Percentiles rank a stretch among this genome's conserved stretches.
Conservation (phyloP, 768 basidiomycete genomes). For the Favolaschia claudopus region DNA sequence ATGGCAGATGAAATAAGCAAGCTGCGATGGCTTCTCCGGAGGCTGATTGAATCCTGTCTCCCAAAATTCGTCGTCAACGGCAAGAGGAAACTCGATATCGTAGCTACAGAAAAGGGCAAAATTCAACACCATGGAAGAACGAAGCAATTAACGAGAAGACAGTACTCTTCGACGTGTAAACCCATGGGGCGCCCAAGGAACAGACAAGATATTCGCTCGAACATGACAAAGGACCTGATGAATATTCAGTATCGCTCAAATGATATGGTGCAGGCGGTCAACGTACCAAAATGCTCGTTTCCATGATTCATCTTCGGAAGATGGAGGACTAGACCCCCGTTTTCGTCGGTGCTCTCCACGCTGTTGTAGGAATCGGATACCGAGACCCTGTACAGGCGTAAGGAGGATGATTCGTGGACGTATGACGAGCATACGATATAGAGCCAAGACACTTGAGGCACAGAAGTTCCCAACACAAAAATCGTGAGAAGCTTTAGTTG, state of each 20-base stretch:
- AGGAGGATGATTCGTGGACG: background rate
- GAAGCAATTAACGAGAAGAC: constrained; percentile 14
- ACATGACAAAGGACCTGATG: constrained; percentile 35
- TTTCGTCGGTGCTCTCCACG: constrained; percentile 63
- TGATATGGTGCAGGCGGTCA: background rate
- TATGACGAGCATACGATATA: constrained; percentile 36
- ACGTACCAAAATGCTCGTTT: too few species aligned
- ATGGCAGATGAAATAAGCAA: constrained; percentile 58
- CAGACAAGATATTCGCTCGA: constrained; percentile 45
- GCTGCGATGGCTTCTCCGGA: constrained; percentile 55
- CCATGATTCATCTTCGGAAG: constrained; percentile 67
- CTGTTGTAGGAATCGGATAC: constrained; percentile 67
- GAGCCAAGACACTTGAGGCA: constrained; percentile 62
- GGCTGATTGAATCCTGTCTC: constrained; percentile 69
- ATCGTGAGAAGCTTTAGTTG: constrained; percentile 38
- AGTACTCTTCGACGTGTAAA: constrained; percentile 75
- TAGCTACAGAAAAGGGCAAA: constrained; percentile 49
- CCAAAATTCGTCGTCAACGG: constrained; percentile 58
- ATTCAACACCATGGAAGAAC: background rate
- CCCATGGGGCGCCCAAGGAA: constrained; percentile 72
- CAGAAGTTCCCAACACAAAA: constrained; percentile 48
- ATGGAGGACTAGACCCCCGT: constrained; percentile 57
- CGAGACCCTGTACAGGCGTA: constrained; percentile 44
- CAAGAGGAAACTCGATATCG: constrained; percentile 69
- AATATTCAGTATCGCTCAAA: background rate